Evolutionary conservation across 2,329 filamentous ascomycete genomes (phyloP).

Genomic region (Botrytis cinerea): DNA sequence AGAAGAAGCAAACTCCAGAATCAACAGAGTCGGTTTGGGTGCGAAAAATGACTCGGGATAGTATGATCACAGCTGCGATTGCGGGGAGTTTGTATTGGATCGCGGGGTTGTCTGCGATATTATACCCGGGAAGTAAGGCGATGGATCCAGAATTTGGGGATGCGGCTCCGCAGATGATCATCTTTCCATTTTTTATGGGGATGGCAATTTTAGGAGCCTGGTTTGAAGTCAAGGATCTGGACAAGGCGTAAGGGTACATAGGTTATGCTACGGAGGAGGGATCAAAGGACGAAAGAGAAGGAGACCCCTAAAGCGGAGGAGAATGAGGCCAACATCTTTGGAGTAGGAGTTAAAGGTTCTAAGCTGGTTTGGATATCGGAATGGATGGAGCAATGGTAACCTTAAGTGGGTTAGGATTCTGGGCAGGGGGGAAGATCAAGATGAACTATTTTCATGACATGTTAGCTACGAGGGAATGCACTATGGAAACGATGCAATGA

Average conservation of each 20-base stretch:
- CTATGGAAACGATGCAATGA: background rate
- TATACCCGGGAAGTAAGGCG: slow-evolving; percentile 49
- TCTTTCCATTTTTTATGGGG: slow-evolving; percentile 23
- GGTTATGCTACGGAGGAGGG: background rate
- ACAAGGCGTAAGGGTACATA: background rate
- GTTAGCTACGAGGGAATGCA: background rate
- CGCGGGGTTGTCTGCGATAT: slow-evolving; percentile 47
- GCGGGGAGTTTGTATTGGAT: slow-evolving; percentile 49
- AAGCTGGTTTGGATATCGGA: background rate
- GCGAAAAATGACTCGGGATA: slow-evolving; percentile 25
- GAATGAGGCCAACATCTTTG: background rate
- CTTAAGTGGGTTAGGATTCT: background rate
- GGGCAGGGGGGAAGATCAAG: background rate
- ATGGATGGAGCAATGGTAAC: background rate
- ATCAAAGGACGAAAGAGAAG: background rate
- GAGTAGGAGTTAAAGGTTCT: background rate
- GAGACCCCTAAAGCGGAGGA: too few relatives aligned
- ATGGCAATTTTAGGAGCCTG: slow-evolving; percentile 25
- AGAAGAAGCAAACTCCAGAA: background rate
- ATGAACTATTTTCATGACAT: background rate
- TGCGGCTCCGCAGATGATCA: slow-evolving; percentile 42
- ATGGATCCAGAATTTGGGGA: slow-evolving; percentile 50
- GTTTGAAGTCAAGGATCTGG: slow-evolving; percentile 22
- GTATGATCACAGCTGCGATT: slow-evolving; percentile 42
- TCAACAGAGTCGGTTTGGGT: background rate